Evolutionary conservation across 1,284 basidiomycete species (phyloP), one percentile per base, ranked within the genome.

Genomic region (Serendipita sp.): DNA sequence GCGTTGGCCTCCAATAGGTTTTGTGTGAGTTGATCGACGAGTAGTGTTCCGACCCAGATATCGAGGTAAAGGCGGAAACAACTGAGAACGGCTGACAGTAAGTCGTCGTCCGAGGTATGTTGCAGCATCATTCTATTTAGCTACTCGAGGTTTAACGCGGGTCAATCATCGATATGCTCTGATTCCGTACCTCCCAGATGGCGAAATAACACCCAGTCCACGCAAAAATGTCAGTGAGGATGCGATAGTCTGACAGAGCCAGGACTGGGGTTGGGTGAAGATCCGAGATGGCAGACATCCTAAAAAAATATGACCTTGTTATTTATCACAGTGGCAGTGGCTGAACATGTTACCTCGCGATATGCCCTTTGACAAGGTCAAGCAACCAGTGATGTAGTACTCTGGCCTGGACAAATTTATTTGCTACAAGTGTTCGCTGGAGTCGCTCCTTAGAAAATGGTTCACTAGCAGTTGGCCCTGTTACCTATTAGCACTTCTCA

Each of bases 21-120:
- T 6, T 74, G 71, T 1, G 82, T 76, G 50, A 90, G 82, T 0
- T 68, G 72, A 35, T 74, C 72, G 64, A 81, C 78, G n/a, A 74
- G 76, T 67, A 85, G 78, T 83, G 90, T 87, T 66, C 85, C 87
- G 13, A 79, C 79, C 88, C 87, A 91, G 32, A 89, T 82, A 17
- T 80, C 78, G 17, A 80, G 77, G 66, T 85, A 83, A 13, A 84
- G 80, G 64, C 81, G 79, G 5, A 90, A 75, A 2, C 82, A 83
- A 65, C 85, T 82, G 22, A 88, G 77, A 2, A 87, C 77, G 0
- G 80, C 78, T 2, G 77, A 76, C 32, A 89, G 73, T 1, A 83
- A 73, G 30, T 85, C 79, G 0, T 74, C 71, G 30, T 78, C 76
- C 2, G 73, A 73, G 1, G 79, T 76, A 65, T 79, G 75, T 60